These are phyloP conservation scores for Apophysomyces trapeziformis DNA, from an alignment of 371 early-diverging fungal species.

Conservation along the genomic window DNA sequence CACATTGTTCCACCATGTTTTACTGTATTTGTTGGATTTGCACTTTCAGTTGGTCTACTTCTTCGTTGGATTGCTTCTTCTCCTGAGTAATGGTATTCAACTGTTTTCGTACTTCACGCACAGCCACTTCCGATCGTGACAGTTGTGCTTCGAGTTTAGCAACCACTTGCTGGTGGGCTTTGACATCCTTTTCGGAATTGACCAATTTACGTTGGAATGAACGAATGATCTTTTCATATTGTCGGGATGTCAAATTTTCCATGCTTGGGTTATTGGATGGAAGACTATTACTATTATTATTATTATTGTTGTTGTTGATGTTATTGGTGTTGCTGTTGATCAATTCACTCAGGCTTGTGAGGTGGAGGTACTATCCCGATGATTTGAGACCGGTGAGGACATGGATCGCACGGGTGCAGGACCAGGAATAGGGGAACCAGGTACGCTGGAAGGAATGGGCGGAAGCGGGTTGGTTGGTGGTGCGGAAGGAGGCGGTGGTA, in stretches of 20 bases:
- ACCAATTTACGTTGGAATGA: conserved; percentile 51
- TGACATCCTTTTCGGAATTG: conserved; percentile 43
- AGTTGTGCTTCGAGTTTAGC: conserved; percentile 47
- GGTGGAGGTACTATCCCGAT: conserved; percentile 1
- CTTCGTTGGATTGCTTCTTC: conserved; percentile 41
- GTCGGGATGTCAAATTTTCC: conserved; percentile 38
- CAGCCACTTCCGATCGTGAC: conserved; percentile 41
- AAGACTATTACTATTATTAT: not conserved
- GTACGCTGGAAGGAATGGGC: not conserved
- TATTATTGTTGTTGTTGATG: not conserved
- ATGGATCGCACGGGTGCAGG: not conserved
- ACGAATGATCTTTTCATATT: conserved; percentile 51
- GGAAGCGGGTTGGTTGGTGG: conserved; percentile 1
- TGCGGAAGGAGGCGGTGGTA: not conserved
- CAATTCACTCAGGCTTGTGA: conserved; percentile 1
- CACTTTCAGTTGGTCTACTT: conserved; percentile 42
- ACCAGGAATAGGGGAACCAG: not conserved
- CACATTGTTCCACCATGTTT: conserved; percentile 25
- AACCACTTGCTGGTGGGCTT: conserved; percentile 50
- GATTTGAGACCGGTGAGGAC: not conserved
- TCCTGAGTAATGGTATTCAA: conserved; percentile 41
- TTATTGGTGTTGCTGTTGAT: not conserved
- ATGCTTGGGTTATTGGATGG: too few species aligned
- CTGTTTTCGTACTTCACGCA: conserved; percentile 47
- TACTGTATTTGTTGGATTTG: conserved; percentile 42